Percentiles rank a stretch among this genome's conserved stretches.
These are phyloP conservation scores for Heritiera fomes DNA, from an alignment of 345 rosid genomes.

Conservation along the genomic window DNA sequence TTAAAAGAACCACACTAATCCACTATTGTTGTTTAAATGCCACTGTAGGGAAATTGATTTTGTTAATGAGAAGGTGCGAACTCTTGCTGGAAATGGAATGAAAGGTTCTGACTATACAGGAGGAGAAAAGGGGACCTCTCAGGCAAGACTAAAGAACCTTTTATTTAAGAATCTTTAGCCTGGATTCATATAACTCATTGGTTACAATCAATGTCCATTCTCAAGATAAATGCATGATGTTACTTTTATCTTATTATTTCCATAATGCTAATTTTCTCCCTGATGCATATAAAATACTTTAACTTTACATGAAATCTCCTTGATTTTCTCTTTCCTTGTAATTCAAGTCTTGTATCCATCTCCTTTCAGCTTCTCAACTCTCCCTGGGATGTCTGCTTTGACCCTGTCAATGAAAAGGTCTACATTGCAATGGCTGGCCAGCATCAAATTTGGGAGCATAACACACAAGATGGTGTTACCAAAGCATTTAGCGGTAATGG, in stretches of 20 bases:
- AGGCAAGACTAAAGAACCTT: conserved; percentile 46
- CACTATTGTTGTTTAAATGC: background rate
- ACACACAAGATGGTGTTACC: conserved; percentile 58
- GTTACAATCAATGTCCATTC: background rate
- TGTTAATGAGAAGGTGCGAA: conserved; percentile 68
- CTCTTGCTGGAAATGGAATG: conserved; percentile 93
- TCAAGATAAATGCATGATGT: conserved; percentile 15
- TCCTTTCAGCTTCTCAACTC: conserved; percentile 79
- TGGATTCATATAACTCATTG: conserved; percentile 20
- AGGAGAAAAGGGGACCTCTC: conserved; percentile 67
- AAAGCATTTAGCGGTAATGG: conserved; percentile 92
- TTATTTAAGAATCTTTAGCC: conserved; percentile 1
- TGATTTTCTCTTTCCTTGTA: conserved; percentile 21
- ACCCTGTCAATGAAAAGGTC: conserved; percentile 68
- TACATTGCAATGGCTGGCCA: conserved; percentile 96
- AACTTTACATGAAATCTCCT: conserved; percentile 9
- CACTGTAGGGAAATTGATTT: conserved; percentile 80
- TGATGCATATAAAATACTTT: background rate
- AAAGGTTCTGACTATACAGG: conserved; percentile 93
- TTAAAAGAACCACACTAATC: background rate
- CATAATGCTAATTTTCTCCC: conserved; percentile 6
- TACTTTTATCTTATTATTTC: background rate
- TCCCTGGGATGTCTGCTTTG: conserved; percentile 92
- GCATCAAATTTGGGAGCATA: conserved; percentile 95
- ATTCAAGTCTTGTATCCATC: background rate